Percentiles rank a stretch among this genome's conserved stretches.
phyloP scores from a whole-genome alignment of 2,329 filamentous ascomycete species.

The Cadophora sp. region DNA sequence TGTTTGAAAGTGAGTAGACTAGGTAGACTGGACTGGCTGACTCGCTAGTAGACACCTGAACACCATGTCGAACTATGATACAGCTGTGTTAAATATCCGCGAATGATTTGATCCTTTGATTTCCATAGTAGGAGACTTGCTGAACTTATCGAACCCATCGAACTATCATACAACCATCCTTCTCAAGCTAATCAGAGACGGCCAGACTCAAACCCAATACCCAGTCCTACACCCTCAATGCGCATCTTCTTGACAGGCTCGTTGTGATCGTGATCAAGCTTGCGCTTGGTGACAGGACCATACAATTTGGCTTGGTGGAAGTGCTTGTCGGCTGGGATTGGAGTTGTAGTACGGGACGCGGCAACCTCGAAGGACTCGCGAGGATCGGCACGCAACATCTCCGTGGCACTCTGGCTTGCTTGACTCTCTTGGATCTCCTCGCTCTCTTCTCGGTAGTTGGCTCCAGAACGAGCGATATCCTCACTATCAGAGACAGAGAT shows the following conservation, averaged over 20 bases:
- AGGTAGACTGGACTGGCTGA: not conserved
- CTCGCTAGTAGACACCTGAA: not conserved
- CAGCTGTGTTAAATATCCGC: conserved; percentile 8
- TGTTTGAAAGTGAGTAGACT: not conserved
- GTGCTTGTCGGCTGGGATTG: conserved; percentile 50
- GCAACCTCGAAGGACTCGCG: conserved; percentile 47
- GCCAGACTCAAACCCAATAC: conserved; percentile 52
- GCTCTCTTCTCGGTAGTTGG: conserved; percentile 53
- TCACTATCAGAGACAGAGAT: conserved; percentile 72
- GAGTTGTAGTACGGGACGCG: conserved; percentile 39
- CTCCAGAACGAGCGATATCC: conserved; percentile 58
- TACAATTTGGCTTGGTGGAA: conserved; percentile 68
- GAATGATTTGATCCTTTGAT: not conserved
- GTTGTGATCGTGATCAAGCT: conserved; percentile 38
- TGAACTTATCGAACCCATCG: not conserved
- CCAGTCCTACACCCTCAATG: conserved; percentile 56
- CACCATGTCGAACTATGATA: conserved; percentile 1
- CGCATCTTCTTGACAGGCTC: conserved; percentile 54
- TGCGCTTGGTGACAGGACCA: conserved; percentile 63
- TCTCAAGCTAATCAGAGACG: conserved; percentile 11
- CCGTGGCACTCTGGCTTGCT: conserved; percentile 78
- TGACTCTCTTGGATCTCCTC: conserved; percentile 75
- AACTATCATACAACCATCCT: not conserved
- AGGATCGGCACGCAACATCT: conserved; percentile 70
- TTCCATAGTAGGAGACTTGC: not conserved